Evolutionary conservation across 371 early-diverging fungal genomes (phyloP).

Genomic region (Actinomucor elegans): DNA sequence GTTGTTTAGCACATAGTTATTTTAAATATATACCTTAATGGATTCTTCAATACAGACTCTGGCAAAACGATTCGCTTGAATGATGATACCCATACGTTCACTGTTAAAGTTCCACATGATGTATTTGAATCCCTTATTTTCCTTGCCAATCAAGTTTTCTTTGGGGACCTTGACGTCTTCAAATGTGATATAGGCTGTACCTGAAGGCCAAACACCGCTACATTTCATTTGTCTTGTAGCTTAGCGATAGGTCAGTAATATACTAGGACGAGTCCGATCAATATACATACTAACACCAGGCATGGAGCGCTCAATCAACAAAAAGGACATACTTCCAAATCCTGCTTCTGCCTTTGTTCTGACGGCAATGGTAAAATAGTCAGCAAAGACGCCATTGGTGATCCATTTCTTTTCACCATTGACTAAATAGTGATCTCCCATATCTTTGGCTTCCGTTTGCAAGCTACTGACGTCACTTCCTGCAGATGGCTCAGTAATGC

Average conservation of each 20-base stretch:
- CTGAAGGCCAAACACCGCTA: slow-evolving; percentile 77
- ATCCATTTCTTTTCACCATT: slow-evolving; percentile 91
- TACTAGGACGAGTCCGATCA: neutral
- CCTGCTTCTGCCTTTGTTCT: slow-evolving; percentile 82
- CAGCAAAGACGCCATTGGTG: slow-evolving; percentile 88
- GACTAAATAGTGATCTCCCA: slow-evolving; percentile 73
- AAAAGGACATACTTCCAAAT: slow-evolving; percentile 78
- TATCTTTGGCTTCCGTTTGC: slow-evolving; percentile 68
- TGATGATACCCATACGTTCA: slow-evolving; percentile 79
- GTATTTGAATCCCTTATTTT: slow-evolving; percentile 87
- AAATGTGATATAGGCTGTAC: slow-evolving; percentile 74
- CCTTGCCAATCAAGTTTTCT: slow-evolving; percentile 80
- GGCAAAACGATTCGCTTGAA: slow-evolving; percentile 83
- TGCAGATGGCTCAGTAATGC: slow-evolving; percentile 72
- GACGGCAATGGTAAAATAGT: slow-evolving; percentile 68
- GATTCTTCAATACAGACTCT: slow-evolving; percentile 87
- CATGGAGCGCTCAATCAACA: slow-evolving; percentile 77
- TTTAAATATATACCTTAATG: slow-evolving; percentile 49
- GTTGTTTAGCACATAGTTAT: too few relatives aligned
- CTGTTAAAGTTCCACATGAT: slow-evolving; percentile 78
- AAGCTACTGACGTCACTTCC: slow-evolving; percentile 84
- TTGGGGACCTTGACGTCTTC: slow-evolving; percentile 89
- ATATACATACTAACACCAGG: slow-evolving; percentile 61
- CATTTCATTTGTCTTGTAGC: slow-evolving; percentile 57
- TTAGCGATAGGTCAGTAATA: too few relatives aligned